Conservation (phyloP, 345 rosid genomes). For the Dovyalis caffra region DNA sequence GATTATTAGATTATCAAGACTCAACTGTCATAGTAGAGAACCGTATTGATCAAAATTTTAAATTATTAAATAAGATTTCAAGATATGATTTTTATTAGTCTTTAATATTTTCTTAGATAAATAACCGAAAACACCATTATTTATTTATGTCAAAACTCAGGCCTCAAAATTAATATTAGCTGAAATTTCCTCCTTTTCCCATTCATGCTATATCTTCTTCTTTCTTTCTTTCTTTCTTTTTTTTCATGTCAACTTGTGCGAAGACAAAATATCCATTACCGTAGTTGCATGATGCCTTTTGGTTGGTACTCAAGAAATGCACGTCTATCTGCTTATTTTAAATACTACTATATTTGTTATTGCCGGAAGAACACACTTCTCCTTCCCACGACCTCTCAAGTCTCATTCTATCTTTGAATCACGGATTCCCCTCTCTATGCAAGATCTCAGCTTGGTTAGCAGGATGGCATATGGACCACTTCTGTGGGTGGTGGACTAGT, state of each 20-base stretch:
- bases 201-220: neutral
- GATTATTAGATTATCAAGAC: no score
- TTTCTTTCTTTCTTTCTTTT: neutral
- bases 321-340: conserved; percentile 18
- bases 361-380: neutral
- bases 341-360: neutral
- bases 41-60: no score
- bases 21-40: no score
- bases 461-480: neutral
- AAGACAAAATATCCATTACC: neutral
- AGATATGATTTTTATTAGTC: no score
- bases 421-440: neutral
- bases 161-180: neutral
- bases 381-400: neutral
- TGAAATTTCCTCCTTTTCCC: neutral
- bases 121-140: no score
- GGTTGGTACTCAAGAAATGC: conserved; percentile 15
- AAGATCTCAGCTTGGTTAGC: neutral
- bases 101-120: no score
- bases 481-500: neutral
- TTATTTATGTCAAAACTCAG: neutral
- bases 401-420: neutral
- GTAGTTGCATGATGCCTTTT: conserved; percentile 20
- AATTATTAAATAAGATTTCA: no score
- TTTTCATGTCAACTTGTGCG: neutral